A percentile compares a stretch with the other conserved stretches of the same genome.
phyloP scores from a whole-genome alignment of 2,329 filamentous ascomycete species.

The Alternaria gaisen region DNA sequence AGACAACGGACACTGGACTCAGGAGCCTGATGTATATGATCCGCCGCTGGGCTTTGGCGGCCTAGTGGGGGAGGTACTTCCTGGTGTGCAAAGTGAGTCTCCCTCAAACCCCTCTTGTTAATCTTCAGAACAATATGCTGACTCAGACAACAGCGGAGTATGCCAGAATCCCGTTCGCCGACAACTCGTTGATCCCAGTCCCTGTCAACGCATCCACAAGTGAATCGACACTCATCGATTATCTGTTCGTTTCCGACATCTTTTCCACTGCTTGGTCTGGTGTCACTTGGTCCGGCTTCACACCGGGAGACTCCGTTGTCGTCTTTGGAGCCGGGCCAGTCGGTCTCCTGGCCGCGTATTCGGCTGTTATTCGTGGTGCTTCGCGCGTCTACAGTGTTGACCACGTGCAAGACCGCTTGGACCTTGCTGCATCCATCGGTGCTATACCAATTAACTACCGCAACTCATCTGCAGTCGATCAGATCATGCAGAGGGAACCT shows the following conservation, averaged over 20 bases:
- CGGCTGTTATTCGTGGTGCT: conserved; percentile 46
- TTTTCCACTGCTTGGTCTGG: conserved; percentile 37
- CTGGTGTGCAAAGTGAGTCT: background rate
- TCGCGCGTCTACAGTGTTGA: conserved; percentile 47
- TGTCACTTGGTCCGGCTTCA: conserved; percentile 32
- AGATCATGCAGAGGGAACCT: conserved; percentile 38
- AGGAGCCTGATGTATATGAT: background rate
- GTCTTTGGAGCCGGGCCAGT: conserved; percentile 51
- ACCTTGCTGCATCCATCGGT: conserved; percentile 39
- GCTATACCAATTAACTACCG: conserved; percentile 49
- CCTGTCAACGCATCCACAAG: conserved; percentile 9
- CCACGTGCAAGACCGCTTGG: conserved; percentile 23
- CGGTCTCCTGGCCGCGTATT: conserved; percentile 44
- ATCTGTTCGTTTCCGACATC: conserved; percentile 42
- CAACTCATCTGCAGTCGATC: conserved; percentile 35
- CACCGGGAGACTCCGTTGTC: conserved; percentile 38
- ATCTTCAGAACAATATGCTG: background rate
- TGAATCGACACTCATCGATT: conserved; percentile 15
- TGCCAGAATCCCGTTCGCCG: conserved; percentile 24
- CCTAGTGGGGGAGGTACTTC: background rate
- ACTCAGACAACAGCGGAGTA: conserved; percentile 22
- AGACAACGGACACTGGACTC: background rate
- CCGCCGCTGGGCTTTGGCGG: background rate
- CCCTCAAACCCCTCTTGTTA: background rate
- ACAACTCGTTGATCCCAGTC: conserved; percentile 19